Evolutionary conservation across 1,284 basidiomycete species (phyloP).

Genomic region (Naganishia sp.): DNA sequence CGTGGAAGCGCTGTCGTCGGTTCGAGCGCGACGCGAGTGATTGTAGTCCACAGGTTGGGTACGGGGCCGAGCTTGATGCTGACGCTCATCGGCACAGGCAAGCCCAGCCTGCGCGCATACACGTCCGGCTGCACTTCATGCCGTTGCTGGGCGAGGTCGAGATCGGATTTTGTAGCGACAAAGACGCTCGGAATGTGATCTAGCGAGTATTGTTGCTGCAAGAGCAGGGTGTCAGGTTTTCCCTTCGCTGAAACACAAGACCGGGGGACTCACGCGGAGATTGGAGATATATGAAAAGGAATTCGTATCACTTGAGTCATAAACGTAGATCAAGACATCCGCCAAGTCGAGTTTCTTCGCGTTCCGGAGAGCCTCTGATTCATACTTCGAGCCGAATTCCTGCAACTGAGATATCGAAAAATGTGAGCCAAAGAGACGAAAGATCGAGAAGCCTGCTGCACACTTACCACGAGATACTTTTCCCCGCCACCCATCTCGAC

Average conservation of each 20-base stretch:
- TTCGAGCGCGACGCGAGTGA: constrained; percentile 51
- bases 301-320: constrained; percentile 97
- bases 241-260: neutral
- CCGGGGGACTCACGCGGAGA: constrained; percentile 66
- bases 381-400: constrained; percentile 95
- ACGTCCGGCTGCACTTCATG: constrained; percentile 98
- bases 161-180: constrained; percentile 97
- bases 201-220: constrained; percentile 90
- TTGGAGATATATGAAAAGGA: constrained; percentile 98
- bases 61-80: constrained; percentile 67
- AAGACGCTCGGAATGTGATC: constrained; percentile 93
- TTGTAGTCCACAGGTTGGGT: constrained; percentile 51
- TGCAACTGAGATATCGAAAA: constrained; percentile 65
- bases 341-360: constrained; percentile 87
- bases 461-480: constrained; percentile 88
- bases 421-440: constrained; percentile 6
- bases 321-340: constrained; percentile 92
- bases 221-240: constrained; percentile 30
- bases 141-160: constrained; percentile 89
- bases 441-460: neutral
- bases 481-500: constrained; percentile 93
- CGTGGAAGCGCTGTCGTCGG: constrained; percentile 49
- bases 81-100: constrained; percentile 87
- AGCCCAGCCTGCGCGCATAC: constrained; percentile 79
- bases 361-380: constrained; percentile 84